A percentile compares a stretch with the other conserved stretches of the same genome.
These are phyloP conservation scores for Erysimum pusillum DNA, from an alignment of 441 rosid species.

Conservation along the genomic window DNA sequence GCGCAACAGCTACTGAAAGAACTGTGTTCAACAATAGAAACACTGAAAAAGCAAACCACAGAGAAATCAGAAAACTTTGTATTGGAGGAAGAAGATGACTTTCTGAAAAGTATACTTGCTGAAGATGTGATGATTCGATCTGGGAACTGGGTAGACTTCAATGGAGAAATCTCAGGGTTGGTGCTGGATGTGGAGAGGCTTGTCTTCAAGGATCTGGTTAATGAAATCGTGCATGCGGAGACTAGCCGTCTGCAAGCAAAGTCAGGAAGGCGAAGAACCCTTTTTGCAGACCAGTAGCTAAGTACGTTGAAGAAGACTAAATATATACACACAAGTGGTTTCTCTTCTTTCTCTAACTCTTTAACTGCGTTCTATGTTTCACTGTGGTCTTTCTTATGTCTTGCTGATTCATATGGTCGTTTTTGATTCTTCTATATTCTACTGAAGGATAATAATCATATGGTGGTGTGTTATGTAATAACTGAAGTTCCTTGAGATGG, in stretches of 20 bases:
- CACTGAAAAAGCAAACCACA: constrained; percentile 51
- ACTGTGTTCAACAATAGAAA: constrained; percentile 74
- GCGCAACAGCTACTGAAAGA: constrained; percentile 90
- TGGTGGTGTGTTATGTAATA: constrained; percentile 33
- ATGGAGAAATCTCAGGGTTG: constrained; percentile 58
- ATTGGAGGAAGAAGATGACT: constrained; percentile 63
- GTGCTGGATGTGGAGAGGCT: constrained; percentile 78
- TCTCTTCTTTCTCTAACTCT: constrained; percentile 40
- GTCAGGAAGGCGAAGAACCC: constrained; percentile 61
- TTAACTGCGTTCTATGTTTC: constrained; percentile 25
- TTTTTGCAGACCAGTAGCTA: constrained; percentile 57
- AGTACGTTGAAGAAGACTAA: constrained; percentile 26
- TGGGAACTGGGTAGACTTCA: constrained; percentile 71
- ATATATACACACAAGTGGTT: constrained; percentile 26
- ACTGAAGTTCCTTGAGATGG: constrained; percentile 32
- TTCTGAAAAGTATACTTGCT: constrained; percentile 59
- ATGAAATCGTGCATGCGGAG: constrained; percentile 70
- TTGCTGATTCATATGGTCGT: constrained; percentile 30
- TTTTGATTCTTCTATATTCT: constrained; percentile 17
- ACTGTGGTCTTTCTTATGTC: not conserved
- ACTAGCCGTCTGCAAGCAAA: constrained; percentile 50
- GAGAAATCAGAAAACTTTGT: constrained; percentile 51
- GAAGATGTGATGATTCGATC: constrained; percentile 69
- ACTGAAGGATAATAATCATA: constrained; percentile 18
- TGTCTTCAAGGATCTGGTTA: constrained; percentile 85